Base-by-base conservation (phyloP, 179 eudicot species). In the Camellia oleifera region DNA sequence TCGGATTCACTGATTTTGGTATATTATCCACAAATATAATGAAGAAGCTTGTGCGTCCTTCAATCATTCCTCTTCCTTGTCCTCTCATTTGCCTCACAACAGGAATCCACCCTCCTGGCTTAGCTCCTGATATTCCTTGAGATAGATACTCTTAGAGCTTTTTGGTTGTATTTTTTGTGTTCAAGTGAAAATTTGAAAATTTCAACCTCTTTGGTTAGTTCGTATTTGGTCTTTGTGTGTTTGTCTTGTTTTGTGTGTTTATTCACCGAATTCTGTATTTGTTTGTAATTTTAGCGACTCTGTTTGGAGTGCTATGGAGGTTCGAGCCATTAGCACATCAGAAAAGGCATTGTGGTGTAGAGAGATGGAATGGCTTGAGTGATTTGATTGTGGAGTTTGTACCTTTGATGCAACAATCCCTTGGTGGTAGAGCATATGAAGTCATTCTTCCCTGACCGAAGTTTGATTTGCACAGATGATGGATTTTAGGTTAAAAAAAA, bases 311-410 rank as follows among this genome's bases (percentile, higher is more conserved):
- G 78, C 80, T 92, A 15, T 94, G 97, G 95, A 94, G 91, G 81
- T 86, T 94, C 81, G 98, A 94, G 87, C 99, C 98, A 26, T 74
- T 96, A 78, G 90, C 94, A 46, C 82, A 80, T 0, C 90, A 85
- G 77, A 90, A 88, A 89, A 93, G 89, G 81, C 83, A 60, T 89
- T 96, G 98, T 96, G 99, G 98, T 81, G 90, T 75, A 88, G 97
- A 72, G 99, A 94, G 82, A 90, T 94, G 99, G 93, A 91, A 44
- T 96, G 98, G 92, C 91, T 96, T 94, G 72, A 91, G 96, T 66
- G 91, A 96, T 80, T 94, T 97, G 6, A 96, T 96, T 79, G 99
- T 96, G 12, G 98, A 94, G 65, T 88, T 96, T 32, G 90, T 94
- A 73, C 99, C 99, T 5, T 90, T 97, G 8, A 74, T 87, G 42